A percentile compares a stretch with the other conserved stretches of the same genome.
Evolutionary conservation across 345 rosid genomes (phyloP).

Genomic region (Carallia brachiata): DNA sequence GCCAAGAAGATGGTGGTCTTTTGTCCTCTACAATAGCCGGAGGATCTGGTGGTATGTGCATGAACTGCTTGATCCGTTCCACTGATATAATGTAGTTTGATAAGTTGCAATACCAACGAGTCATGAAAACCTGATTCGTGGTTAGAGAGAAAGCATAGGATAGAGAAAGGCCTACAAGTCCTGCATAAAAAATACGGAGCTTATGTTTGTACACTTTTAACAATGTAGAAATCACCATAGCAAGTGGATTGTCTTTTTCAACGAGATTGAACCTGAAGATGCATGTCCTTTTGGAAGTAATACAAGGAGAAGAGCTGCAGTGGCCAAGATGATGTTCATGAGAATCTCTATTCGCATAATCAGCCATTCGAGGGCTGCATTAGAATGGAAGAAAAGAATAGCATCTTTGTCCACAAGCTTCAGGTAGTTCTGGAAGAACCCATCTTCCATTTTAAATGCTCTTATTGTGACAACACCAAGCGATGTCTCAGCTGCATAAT

Average conservation of each 20-base stretch:
- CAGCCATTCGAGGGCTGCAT: conserved; percentile 81
- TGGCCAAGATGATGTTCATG: conserved; percentile 63
- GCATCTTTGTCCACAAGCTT: conserved; percentile 73
- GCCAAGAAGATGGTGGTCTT: conserved; percentile 28
- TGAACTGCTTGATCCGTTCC: conserved; percentile 37
- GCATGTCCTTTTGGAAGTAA: conserved; percentile 63
- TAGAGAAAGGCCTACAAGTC: conserved; percentile 24
- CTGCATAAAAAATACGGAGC: conserved; percentile 2
- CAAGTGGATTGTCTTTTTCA: background rate
- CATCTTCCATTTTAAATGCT: conserved; percentile 63
- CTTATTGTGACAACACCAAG: conserved; percentile 79
- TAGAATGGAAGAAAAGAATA: conserved; percentile 68
- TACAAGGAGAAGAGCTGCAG: conserved; percentile 68
- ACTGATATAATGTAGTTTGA: conserved; percentile 32
- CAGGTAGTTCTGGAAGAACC: conserved; percentile 58
- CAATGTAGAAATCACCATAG: background rate
- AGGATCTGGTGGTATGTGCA: conserved; percentile 32
- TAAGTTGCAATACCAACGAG: conserved; percentile 29
- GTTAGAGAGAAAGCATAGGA: conserved; percentile 27
- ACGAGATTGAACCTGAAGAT: conserved; percentile 26
- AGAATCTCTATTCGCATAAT: conserved; percentile 63
- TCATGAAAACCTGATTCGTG: conserved; percentile 17
- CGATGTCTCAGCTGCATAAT: conserved; percentile 81
- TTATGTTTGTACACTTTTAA: background rate
- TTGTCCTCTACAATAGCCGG: conserved; percentile 27